Evolutionary conservation across 768 basidiomycete species (phyloP).

Genomic region (Lactarius hatsudake): DNA sequence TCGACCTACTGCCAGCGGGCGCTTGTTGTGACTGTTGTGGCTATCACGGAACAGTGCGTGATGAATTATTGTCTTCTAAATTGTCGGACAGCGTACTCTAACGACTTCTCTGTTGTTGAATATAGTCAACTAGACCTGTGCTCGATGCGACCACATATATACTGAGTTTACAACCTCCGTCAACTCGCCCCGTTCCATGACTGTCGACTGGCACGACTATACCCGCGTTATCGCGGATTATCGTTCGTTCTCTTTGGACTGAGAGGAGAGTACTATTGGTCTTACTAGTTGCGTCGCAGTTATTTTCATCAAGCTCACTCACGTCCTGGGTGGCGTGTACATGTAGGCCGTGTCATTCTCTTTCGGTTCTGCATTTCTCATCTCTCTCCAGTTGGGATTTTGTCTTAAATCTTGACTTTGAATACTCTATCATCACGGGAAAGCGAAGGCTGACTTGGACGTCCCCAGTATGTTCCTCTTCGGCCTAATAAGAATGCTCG

Average conservation of each 20-base stretch:
- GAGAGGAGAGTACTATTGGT: background rate
- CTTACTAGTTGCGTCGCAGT: background rate
- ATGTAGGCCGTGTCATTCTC: constrained; percentile 7
- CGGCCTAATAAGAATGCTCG: background rate
- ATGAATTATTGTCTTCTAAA: background rate
- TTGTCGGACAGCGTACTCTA: background rate
- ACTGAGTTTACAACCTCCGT: background rate
- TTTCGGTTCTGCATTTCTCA: background rate
- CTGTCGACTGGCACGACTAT: background rate
- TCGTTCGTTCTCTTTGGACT: background rate
- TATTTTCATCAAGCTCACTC: background rate
- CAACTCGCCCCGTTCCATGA: background rate
- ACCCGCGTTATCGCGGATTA: background rate
- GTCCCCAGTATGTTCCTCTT: background rate
- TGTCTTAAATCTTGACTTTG: constrained; percentile 12
- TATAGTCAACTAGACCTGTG: background rate
- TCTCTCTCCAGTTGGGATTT: constrained; percentile 18
- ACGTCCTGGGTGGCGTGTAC: constrained; percentile 17
- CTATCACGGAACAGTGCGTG: background rate
- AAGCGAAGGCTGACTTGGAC: constrained; percentile 2
- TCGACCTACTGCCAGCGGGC: background rate
- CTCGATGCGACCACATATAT: background rate
- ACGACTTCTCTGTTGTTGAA: background rate
- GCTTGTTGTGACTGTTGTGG: background rate
- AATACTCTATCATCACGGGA: constrained; percentile 2